Evolutionary conservation across 306 rosid genomes (phyloP), one percentile per base, ranked within the genome.

Genomic region (Castanea crenata): DNA sequence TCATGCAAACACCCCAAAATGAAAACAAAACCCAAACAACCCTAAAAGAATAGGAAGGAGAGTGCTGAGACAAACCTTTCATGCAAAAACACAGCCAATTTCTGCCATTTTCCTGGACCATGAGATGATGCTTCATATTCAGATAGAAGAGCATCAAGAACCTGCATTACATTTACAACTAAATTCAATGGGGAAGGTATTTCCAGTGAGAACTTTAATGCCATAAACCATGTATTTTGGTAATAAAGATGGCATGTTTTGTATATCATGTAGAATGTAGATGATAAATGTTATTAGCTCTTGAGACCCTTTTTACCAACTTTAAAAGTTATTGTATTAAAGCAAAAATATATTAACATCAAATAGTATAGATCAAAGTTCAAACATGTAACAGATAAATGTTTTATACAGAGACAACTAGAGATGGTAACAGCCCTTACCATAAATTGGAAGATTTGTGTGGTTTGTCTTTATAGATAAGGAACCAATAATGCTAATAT

Each of bases 61-160:
- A 74, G 44, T 46, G 69, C n/a, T 61, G 52, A 29, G 49, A 87
- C 87, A 80, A 77, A 95, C 99, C 99, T 96, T 75, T 87, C 92
- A 25, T 88, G 94, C 23, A 96, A 86, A 80, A 96, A 96, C 75
- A 81, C 80, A 25, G 92, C 88, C 83, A 93, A 75, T 78, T 88
- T 92, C 80, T 90, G 93, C 98, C 98, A 96, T 81, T 96, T 96
- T 81, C 88, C 93, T 21, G 97, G 99, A 83, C 94, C 97, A 41
- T 88, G 94, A 82, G 87, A 76, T 79, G 90, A 85, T 80, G 84
- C 80, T 75, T 93, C 97, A 79, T 90, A 96, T 65, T 93, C 99
- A 2, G 91, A 85, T 49, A 96, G 46, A 78, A 96, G 98, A 77
- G 88, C 91, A 84, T 91, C 99, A 78, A 96, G 91, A 91, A 90